Evolutionary conservation across 345 rosid genomes (phyloP).

Genomic region (Chamaenerion angustifolium): DNA sequence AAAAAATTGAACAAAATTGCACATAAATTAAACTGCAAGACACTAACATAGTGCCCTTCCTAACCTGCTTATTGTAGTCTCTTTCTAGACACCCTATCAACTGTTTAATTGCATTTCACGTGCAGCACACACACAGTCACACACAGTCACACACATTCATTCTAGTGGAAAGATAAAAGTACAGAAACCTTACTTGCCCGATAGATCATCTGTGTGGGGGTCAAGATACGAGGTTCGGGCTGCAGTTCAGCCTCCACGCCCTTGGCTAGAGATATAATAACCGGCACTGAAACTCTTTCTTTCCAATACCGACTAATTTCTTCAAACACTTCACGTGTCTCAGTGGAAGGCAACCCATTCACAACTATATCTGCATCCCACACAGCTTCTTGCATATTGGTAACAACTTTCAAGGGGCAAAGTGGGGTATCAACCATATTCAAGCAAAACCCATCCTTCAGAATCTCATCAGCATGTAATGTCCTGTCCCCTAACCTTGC

Average conservation of each 20-base stretch:
- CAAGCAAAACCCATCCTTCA: conserved; percentile 93
- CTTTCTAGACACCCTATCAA: too few relatives aligned
- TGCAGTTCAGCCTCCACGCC: conserved; percentile 80
- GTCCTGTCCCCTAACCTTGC: conserved; percentile 90
- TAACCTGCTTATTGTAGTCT: too few relatives aligned
- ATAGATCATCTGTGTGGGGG: conserved; percentile 87
- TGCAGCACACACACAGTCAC: too few relatives aligned
- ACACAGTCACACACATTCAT: too few relatives aligned
- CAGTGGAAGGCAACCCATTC: conserved; percentile 92
- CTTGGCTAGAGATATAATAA: conserved; percentile 77
- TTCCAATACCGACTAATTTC: conserved; percentile 83
- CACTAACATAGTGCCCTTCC: too few relatives aligned
- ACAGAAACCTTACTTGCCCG: conserved; percentile 60
- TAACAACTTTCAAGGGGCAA: conserved; percentile 87
- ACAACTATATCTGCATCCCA: conserved; percentile 98
- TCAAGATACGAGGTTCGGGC: conserved; percentile 71
- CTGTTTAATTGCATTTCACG: too few relatives aligned
- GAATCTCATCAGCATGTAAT: conserved; percentile 72
- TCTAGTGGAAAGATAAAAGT: neutral
- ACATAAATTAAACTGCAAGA: too few relatives aligned
- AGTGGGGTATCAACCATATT: conserved; percentile 93
- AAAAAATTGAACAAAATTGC: too few relatives aligned
- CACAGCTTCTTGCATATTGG: conserved; percentile 89
- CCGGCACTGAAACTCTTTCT: conserved; percentile 62
- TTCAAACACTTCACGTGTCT: conserved; percentile 69